phyloP scores from a whole-genome alignment of 371 early-diverging fungal species.

The Basidiobolus heterosporus region DNA sequence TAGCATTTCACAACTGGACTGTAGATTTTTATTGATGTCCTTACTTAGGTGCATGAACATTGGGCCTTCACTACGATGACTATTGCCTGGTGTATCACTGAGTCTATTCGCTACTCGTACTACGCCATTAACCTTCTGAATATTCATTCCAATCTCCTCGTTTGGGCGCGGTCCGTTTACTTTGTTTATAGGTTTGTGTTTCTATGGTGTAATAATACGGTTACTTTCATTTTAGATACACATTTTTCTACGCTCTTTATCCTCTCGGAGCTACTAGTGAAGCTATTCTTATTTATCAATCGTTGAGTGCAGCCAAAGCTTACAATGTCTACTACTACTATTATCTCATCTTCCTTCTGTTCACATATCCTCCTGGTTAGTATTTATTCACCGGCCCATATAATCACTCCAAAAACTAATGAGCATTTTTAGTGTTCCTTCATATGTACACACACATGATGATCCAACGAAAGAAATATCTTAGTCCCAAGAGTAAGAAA shows the following conservation, averaged over 20 bases:
- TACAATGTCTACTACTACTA: slow-evolving; percentile 30
- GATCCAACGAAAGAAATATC: neutral
- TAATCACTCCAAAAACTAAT: no score
- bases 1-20: neutral
- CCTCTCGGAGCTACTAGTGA: slow-evolving; percentile 80
- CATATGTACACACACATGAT: slow-evolving; percentile 1
- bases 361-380: slow-evolving; percentile 52
- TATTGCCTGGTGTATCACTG: slow-evolving; percentile 85
- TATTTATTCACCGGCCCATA: no score
- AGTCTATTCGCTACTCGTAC: slow-evolving; percentile 72
- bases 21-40: slow-evolving; percentile 1
- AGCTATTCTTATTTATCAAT: slow-evolving; percentile 50
- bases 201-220: no score
- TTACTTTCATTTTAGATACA: slow-evolving; percentile 66
- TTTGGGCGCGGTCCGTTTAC: slow-evolving; percentile 39
- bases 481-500: neutral
- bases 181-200: no score
- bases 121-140: slow-evolving; percentile 56
- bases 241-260: slow-evolving; percentile 77
- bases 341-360: slow-evolving; percentile 31
- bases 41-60: slow-evolving; percentile 28
- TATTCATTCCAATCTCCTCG: slow-evolving; percentile 26
- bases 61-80: slow-evolving; percentile 66
- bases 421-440: no score
- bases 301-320: slow-evolving; percentile 44